Evolutionary conservation across 2,329 filamentous ascomycete species (phyloP).

Genomic region (Colletotrichum higginsianum): DNA sequence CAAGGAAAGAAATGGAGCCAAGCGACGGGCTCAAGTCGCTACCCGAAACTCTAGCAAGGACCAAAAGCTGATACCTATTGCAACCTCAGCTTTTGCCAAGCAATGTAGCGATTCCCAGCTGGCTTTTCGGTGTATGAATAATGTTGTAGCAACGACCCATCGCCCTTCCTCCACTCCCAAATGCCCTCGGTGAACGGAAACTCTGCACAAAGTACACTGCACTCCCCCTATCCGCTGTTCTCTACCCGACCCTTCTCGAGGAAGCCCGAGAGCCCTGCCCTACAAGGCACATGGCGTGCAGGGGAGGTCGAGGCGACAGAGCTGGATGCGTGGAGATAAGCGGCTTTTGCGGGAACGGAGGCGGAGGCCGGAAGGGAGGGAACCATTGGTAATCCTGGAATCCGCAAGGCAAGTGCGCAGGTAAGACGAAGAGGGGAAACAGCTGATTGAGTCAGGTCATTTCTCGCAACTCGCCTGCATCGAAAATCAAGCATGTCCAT

Average conservation of each 20-base stretch:
- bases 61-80: slow-evolving; percentile 28
- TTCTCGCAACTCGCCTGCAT: slow-evolving; percentile 21
- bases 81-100: slow-evolving; percentile 20
- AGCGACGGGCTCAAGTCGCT: slow-evolving; percentile 34
- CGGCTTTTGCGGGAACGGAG: slow-evolving; percentile 19
- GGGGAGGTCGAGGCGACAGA: slow-evolving; percentile 10
- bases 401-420: background rate
- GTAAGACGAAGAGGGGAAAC: slow-evolving; percentile 11
- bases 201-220: background rate
- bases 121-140: background rate
- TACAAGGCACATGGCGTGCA: slow-evolving; percentile 36
- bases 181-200: too few species aligned
- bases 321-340: slow-evolving; percentile 15
- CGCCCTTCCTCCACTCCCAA: slow-evolving; percentile 15
- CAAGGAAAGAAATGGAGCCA: background rate
- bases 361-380: background rate
- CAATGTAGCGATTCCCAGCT: background rate
- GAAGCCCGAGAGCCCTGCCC: slow-evolving; percentile 22
- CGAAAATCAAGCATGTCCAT: slow-evolving; percentile 3
- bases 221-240: slow-evolving; percentile 5
- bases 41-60: slow-evolving; percentile 40
- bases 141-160: background rate
- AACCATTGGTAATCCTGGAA: background rate
- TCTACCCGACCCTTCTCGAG: background rate
- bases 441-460: slow-evolving; percentile 26